A percentile compares a stretch with the other conserved stretches of the same genome.
Evolutionary conservation across 768 basidiomycete species (phyloP).

Genomic region (Psilocybe subaeruginosa): DNA sequence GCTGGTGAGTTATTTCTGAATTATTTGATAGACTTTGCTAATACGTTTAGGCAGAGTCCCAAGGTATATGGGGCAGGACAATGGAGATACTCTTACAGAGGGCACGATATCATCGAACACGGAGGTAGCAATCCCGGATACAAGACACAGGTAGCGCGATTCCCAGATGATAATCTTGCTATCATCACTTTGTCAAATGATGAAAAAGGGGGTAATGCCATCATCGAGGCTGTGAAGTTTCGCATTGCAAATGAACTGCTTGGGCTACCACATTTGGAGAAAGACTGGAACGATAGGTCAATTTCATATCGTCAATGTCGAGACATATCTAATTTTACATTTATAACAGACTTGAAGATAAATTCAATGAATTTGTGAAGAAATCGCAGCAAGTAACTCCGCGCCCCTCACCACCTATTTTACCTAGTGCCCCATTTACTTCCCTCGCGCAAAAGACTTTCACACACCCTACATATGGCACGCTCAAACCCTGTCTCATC

Average conservation of each 20-base stretch:
- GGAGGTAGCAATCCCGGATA: slow-evolving; percentile 44
- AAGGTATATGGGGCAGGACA: slow-evolving; percentile 44
- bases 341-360: slow-evolving; percentile 29
- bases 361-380: slow-evolving; percentile 21
- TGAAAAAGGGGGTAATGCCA: slow-evolving; percentile 29
- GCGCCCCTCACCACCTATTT: slow-evolving; percentile 24
- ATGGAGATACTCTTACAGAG: slow-evolving; percentile 40
- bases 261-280: slow-evolving; percentile 22
- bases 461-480: slow-evolving; percentile 38
- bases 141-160: slow-evolving; percentile 31
- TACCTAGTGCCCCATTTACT: slow-evolving; percentile 23
- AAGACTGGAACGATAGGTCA: slow-evolving; percentile 44
- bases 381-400: slow-evolving; percentile 26
- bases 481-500: slow-evolving; percentile 35
- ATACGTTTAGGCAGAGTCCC: slow-evolving; percentile 31
- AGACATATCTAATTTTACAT: background rate
- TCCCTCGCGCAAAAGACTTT: slow-evolving; percentile 31
- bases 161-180: slow-evolving; percentile 40
- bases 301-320: background rate
- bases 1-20: slow-evolving; percentile 23
- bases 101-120: slow-evolving; percentile 46
- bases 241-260: slow-evolving; percentile 41
- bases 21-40: background rate
- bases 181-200: slow-evolving; percentile 45
- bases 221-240: slow-evolving; percentile 40